Evolutionary conservation across 805 yeast species (phyloP), one percentile per base, ranked within the genome.

Genomic region (Starmerella etchellsii): DNA sequence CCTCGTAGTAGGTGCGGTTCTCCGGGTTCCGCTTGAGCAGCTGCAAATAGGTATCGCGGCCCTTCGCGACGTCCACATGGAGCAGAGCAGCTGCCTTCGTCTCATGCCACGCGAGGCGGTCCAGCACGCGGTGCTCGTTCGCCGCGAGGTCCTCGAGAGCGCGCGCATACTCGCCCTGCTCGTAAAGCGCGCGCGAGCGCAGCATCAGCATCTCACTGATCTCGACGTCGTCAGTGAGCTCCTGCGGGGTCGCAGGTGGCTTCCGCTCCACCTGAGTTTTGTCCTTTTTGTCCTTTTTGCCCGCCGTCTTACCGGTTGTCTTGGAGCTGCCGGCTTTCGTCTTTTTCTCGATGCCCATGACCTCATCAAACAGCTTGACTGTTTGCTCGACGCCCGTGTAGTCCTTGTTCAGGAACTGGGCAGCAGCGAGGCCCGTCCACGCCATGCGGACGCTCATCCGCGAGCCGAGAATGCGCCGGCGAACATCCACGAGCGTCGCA

Each of bases 11-110:
- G 11, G 59, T 63, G 28, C 66, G 64, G 52, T 80, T 71, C 54
- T 85, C 95, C 0, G 97, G 94, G 58, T 88, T 88, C 55, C 95
- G 75, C 56, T 80, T 74, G 43, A 88, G 66, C 42, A 88, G 66
- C 42, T 68, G 64, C 56, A 94, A 73, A 55, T 77, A 81, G 31
- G 73, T 66, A 37, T 70, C 52, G 1, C 95, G 88, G 40, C 81
- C 83, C 40, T 72, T 65, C 13, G 56, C 54, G 33, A 66, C 63
- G 9, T 75, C 80, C 43, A 81, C 60, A 31, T 73, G 67, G 58
- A 75, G 60, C 40, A 76, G 67, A 50, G 78, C 75, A 40, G 69
- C 62, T 3, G 85, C 95, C 49, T 71, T 70, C 54, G 69, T 69
- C 58, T 85, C 94, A 50, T 73, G 55, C 41, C 74, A 67, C 11